Evolutionary conservation across 1,284 basidiomycete genomes (phyloP), one percentile per base, ranked within the genome.

Genomic region (Moesziomyces sp.): DNA sequence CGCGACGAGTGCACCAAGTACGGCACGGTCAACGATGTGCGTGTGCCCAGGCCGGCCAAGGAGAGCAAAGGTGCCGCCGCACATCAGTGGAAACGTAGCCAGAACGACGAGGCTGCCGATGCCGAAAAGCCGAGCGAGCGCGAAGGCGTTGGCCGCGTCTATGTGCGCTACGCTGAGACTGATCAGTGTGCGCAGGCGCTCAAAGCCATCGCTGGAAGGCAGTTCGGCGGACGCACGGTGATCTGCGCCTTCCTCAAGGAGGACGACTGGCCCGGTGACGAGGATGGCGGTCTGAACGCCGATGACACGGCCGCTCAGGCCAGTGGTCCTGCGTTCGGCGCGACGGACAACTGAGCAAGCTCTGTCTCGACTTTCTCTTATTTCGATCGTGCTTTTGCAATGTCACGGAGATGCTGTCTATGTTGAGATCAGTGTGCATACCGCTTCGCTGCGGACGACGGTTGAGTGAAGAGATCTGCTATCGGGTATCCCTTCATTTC

Each of bases 211-310:
- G 94, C 95, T 14, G 94, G 94, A 16, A 87, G 94, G 57, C 93
- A 93, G 65, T 97, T 97, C 78, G 94, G 91, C 47, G 94, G 94
- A 1, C 88, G 94, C 76, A 93, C 92, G 49, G 96, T 97, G 79
- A 82, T 87, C 51, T 85, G 85, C 35, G 86, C 86, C 2, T 85
- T 80, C 61, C 67, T 83, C 44, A 74, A 63, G 19, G 80, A 82
- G 56, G 76, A 79, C 14, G 75, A 78, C 24, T 84, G 81, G 81
- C 81, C 81, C 4, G 59, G 49, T 9, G 74, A 79, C 50, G 78
- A 80, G 54, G 78, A 80, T 24, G 78, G 78, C 38, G 78, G 78
- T 5, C 58, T 70, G 53, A 71, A 74, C 44, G 78, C 77, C 1
- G 72, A 73, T 23, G 74, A 61, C 24, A 77, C 77, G 24, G 72